Base-by-base conservation (phyloP, 2,329 filamentous ascomycete genomes). In the Arthrocladium fulminans region DNA sequence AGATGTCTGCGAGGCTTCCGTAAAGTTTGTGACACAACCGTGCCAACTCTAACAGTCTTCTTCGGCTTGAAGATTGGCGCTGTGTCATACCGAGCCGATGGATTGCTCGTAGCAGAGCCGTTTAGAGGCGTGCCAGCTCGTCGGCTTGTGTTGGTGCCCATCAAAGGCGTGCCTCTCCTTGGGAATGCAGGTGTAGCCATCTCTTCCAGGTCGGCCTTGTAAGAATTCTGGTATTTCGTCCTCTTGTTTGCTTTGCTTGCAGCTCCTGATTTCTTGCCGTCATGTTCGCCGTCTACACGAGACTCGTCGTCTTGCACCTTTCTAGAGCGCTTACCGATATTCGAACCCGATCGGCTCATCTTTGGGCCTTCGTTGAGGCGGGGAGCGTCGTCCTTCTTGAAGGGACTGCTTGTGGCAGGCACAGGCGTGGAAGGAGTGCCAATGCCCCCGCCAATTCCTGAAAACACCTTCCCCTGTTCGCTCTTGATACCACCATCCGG, bases 401-500 rank as follows among this genome's bases (percentile, higher is more conserved):
- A 73, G 1, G 76, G 74, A 55, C 73, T 77, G 24, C 52, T 35
- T 15, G 48, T 44, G 32, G 48, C 50, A 22, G 53, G 52, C 9
- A 52, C 50, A 12, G 56, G 51, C 12, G 70, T 67, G 27, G 72
- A 67, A 23, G 69, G 67, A 53, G 73, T 74, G 24, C 79, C 78
- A 15, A 83, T 72, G 29, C 81, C 81, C 63, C 79, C 82, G 13
- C 81, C 89, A 56, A 97, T 88, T n/a, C 90, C 90, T 15, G 87
- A 88, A 67, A 95, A 96, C 75, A 96, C 94, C 53, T 88, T 83
- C 23, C 89, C 89, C 63, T 96, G 89, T 63, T 96, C 90, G 62
- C 83, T 94, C 73, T 96, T 95, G 61, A 96, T 94, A 37, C 85
- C 85, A 9, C 88, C 85, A 63, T 95, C 88, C 4, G 88, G 86